Evolutionary conservation across 2,329 filamentous ascomycete species (phyloP), one percentile per base, ranked within the genome.

Genomic region (Phaeosphaeriaceae sp.): DNA sequence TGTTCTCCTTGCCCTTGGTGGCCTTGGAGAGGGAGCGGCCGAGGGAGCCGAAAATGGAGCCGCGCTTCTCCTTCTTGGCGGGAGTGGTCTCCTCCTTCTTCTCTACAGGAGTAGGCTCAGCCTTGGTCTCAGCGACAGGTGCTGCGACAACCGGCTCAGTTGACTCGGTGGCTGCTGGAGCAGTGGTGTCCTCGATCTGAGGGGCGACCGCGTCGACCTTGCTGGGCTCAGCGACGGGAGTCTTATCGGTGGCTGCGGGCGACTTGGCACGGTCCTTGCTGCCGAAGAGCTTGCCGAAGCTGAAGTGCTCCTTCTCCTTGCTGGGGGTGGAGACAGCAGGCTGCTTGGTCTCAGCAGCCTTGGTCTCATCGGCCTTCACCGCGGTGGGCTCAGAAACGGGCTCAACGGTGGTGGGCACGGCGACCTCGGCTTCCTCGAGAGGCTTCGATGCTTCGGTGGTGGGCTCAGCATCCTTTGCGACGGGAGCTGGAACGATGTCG

Each of bases 31-130:
- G 70, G 28, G 75, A 76, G 66, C 79, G 78, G 66, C 78, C 86
- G 73, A 91, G 87, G 72, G 89, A 89, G 70, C 87, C 88, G 80
- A 96, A 96, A 74, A 94, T 89, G 67, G 91, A 94, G 82, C 89
- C 88, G 79, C 93, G 91, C 91, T 96, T 97, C 81, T 87, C 86
- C 86, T 91, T 92, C 68, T 84, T 75, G 53, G 65, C 78, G 54
- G 83, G 82, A 52, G 67, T 63, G n/a, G 65, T 77, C 61, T 85
- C 82, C 54, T 69, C 66, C 57, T 69, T 65, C 57, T 70, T 61
- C 63, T 71, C 68, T 51, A 64, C 78, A 54, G 83, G 82, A 52
- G 67, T 63, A n/a, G 65, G 76, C 61, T 85, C 82, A 40, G 78
- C 76, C 64, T 73, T 78, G 67, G 78, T 61, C 52, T 64, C 59